Evolutionary conservation across 345 rosid species (phyloP), one percentile per base, ranked within the genome.

Genomic region (Cardamine resedifolia): DNA sequence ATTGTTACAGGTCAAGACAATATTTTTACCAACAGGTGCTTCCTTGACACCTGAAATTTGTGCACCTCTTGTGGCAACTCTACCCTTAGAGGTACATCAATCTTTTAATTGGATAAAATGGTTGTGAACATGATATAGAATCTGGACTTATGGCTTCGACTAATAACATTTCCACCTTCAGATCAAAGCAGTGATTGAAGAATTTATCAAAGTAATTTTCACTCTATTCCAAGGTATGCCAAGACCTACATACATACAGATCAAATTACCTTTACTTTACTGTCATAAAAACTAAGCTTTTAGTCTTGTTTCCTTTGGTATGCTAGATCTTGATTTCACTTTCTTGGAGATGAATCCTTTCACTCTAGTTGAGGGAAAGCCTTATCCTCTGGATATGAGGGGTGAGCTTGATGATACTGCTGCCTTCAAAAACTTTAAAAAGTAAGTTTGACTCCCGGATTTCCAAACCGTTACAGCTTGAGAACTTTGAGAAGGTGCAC

Each of bases 311-410:
- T 18, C 27, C 30, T 18, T 74, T 74, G 28, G 63, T 43, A 14
- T 61, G 3, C 69, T 74, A 91, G 97, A 94, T 85, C 86, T 94
- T 65, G 97, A 94, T 85, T 91, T 95, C 81, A 91, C 96, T 53
- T 91, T 91, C 91, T 86, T 91, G 21, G 99, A 95, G 86, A 95
- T 95, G 99, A 91, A 95, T 79, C 99, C 99, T 38, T 95, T 91
- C 77, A 78, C 99, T 21, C 77, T 91, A 70, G 90, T 95, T 73
- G 83, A 87, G 60, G 91, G 91, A 71, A 95, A 81, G 85, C 99
- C 97, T 60, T 95, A 91, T 82, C 96, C 96, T 56, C 70, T 91
- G 77, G 99, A 95, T 77, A 91, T 91, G 96, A 90, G 97, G 79
- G 97, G 99, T 71, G 97, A 95, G 83, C 91, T 95, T 51, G 96